Base-by-base conservation (phyloP, 352 stramenopile genomes). In the Pelagophyceae sp. region DNA sequence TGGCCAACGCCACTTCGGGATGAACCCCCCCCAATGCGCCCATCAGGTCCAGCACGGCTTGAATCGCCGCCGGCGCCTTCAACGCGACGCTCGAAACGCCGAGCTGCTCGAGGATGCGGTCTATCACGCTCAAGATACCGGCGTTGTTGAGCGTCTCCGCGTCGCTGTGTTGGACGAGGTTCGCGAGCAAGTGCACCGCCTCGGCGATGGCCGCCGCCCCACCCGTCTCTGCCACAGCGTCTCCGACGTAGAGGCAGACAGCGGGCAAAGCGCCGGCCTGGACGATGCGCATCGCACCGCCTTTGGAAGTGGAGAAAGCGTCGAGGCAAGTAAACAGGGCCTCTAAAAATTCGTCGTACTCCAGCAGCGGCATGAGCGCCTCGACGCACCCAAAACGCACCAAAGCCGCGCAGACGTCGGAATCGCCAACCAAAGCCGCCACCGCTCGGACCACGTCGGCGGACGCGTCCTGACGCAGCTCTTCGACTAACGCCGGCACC, bases 171-270 rank as follows among this genome's bases (percentile, higher is more conserved):
- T 20, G 37, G 31, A 61, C 76, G 27, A 79, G 65, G 29, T 64
- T 38, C 15, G 31, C 15, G 1, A 79, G 37, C 3, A 79, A 40
- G 2, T 77, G 61, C 33, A 79, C 64, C 31, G 65, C 75, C 38
- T 75, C 64, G 64, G 35, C 54, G n/a, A 78, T 33, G 74, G 37
- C 32, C 32, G 64, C 27, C 0, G 37, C 76, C 27, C 45, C 27
- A 2, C 2, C 60, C 3, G 33, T 33, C 54, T 50, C 54, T 38
- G 32, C 72, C 20, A 69, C 2, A 20, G 29, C 0, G 32, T 77
- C 76, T 38, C 19, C 15, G 63, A 77, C 76, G 76, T 77, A 79
- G 31, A 61, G 35, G 65, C 76, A 79, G 54, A 79, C 31, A 35
- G 71, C 64, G 35, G 38, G 60, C 35, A 77, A 31, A 19, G 69